These are phyloP conservation scores for Stereum hirsutum DNA, from an alignment of 1,284 basidiomycete species.

Conservation along the genomic window DNA sequence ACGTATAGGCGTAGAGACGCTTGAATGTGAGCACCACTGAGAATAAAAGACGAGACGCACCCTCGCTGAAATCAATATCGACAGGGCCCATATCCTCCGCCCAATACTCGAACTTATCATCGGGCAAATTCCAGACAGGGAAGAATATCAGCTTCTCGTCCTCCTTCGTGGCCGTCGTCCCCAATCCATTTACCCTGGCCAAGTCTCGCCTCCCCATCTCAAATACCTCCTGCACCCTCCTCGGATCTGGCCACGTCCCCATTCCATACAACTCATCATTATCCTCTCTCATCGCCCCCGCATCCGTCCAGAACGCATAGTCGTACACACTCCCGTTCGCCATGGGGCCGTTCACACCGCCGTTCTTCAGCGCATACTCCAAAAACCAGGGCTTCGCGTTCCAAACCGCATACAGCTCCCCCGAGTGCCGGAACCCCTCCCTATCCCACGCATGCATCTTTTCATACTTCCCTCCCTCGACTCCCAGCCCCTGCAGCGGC, in stretches of 20 bases:
- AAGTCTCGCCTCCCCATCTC: conserved; percentile 17
- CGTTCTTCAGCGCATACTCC: conserved; percentile 26
- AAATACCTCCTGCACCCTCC: conserved; percentile 31
- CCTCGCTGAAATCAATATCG: conserved; percentile 35
- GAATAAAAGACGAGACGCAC: conserved; percentile 17
- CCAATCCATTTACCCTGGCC: conserved; percentile 10
- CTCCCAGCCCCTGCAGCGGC: conserved; percentile 25
- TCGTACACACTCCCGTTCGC: conserved; percentile 24
- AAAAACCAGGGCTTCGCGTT: conserved; percentile 43
- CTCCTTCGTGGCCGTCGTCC: too few species aligned
- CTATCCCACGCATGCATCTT: conserved; percentile 34
- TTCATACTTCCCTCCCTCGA: conserved; percentile 26
- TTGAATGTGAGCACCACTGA: not conserved
- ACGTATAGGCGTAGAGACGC: not conserved
- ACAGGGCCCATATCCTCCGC: conserved; percentile 35
- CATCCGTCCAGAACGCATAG: conserved; percentile 46
- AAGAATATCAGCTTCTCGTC: conserved; percentile 39
- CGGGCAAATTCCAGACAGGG: conserved; percentile 27
- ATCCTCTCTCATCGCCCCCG: conserved; percentile 33
- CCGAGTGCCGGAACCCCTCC: conserved; percentile 29
- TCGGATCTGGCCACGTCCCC: conserved; percentile 32
- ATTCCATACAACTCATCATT: too few species aligned
- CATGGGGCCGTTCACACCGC: too few species aligned
- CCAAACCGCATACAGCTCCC: conserved; percentile 44
- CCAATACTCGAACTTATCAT: conserved; percentile 25